Conservation (phyloP, 2,329 filamentous ascomycete genomes). For the Tolypocladium pustulatum region DNA sequence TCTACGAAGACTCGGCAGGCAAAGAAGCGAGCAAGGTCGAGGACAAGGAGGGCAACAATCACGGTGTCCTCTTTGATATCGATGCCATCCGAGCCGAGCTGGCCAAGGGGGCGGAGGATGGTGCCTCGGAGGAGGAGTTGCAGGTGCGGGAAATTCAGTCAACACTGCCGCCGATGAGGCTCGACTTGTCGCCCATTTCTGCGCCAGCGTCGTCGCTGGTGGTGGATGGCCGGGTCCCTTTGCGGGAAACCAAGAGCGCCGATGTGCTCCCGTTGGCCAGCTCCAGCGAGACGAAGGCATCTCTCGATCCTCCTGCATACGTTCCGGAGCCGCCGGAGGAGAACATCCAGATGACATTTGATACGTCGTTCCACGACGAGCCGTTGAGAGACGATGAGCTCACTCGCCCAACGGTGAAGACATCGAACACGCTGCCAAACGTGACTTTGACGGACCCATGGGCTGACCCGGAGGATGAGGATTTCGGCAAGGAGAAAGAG, state of each 20-base stretch:
- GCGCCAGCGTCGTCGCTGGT: conserved; percentile 11
- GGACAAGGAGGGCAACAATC: conserved; percentile 37
- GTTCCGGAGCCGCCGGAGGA: conserved; percentile 27
- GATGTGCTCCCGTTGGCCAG: conserved; percentile 20
- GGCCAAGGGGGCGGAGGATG: conserved; percentile 51
- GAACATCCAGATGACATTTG: conserved; percentile 62
- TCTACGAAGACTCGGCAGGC: conserved; percentile 61
- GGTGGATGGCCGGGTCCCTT: conserved; percentile 8
- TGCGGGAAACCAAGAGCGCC: conserved; percentile 38
- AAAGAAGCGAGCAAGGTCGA: conserved; percentile 28
- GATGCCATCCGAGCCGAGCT: conserved; percentile 87
- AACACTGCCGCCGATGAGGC: conserved; percentile 82
- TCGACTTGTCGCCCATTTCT: conserved; percentile 42
- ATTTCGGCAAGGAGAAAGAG: conserved; percentile 63
- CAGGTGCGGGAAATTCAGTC: conserved; percentile 74
- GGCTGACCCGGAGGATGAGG: conserved; percentile 57
- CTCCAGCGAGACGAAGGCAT: background rate
- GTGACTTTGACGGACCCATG: conserved; percentile 52
- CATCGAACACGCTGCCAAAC: conserved; percentile 38
- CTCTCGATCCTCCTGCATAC: conserved; percentile 13
- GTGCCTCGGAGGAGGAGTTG: conserved; percentile 38
- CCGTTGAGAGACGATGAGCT: conserved; percentile 19
- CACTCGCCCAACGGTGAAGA: conserved; percentile 18
- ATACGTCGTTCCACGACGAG: conserved; percentile 45
- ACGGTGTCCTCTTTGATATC: conserved; percentile 78